phyloP scores from a whole-genome alignment of 1,284 basidiomycete genomes.

The Leccinum fallax region DNA sequence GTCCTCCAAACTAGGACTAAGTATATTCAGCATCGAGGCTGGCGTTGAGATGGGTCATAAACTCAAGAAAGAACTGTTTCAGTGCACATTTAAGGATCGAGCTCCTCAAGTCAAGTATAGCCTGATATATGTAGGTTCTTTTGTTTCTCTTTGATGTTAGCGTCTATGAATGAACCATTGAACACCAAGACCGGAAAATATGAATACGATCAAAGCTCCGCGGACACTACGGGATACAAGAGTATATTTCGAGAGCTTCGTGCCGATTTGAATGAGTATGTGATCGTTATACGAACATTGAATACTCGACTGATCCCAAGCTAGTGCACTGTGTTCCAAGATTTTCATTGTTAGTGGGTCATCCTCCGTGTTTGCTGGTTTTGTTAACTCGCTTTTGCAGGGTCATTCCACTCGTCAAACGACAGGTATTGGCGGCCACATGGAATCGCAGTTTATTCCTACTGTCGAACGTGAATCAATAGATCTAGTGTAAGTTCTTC shows the following conservation, averaged over 20 bases:
- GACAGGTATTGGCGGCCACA: conserved; percentile 89
- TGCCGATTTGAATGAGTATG: conserved; percentile 79
- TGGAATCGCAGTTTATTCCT: conserved; percentile 90
- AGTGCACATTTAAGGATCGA: conserved; percentile 92
- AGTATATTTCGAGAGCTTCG: conserved; percentile 76
- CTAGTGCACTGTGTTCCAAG: background rate
- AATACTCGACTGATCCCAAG: background rate
- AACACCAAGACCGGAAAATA: conserved; percentile 73
- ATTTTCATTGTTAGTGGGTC: background rate
- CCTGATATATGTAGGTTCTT: conserved; percentile 75
- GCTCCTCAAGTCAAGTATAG: conserved; percentile 76
- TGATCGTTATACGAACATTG: background rate
- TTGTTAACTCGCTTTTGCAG: background rate
- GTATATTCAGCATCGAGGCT: conserved; percentile 81
- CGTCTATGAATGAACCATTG: background rate
- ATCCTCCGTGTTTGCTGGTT: background rate
- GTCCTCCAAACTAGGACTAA: conserved; percentile 62
- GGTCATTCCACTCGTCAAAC: conserved; percentile 43
- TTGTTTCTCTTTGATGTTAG: background rate
- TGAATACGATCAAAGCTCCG: conserved; percentile 75
- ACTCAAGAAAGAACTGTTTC: conserved; percentile 74
- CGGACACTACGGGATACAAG: conserved; percentile 44
- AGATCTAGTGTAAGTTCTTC: conserved; percentile 70
- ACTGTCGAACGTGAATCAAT: conserved; percentile 96
- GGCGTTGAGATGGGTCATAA: conserved; percentile 69